Percentiles rank a stretch among this genome's conserved stretches.
Conservation (phyloP, 2,329 filamentous ascomycete genomes). For the Sporothrix inflata region DNA sequence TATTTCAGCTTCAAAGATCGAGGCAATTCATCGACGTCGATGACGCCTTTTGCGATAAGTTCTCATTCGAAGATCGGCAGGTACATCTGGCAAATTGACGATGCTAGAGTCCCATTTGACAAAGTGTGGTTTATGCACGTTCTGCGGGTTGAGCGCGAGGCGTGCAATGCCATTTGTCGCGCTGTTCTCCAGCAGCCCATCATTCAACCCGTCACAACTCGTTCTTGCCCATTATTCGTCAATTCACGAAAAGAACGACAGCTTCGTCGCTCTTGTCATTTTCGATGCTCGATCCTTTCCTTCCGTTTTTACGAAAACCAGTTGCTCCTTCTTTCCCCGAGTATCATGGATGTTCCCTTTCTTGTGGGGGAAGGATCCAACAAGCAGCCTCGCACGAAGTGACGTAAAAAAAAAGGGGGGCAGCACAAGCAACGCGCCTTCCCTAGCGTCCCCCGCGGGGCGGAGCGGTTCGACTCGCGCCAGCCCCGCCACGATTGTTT, state of each 20-base stretch:
- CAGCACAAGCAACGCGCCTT: not conserved
- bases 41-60: not conserved
- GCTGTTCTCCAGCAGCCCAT: not conserved
- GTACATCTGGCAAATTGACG: too few species aligned
- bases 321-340: not conserved
- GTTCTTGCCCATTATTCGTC: not conserved
- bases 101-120: too few species aligned
- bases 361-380: not conserved
- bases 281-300: not conserved
- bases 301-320: not conserved
- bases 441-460: not conserved
- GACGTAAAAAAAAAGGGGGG: not conserved
- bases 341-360: too few species aligned
- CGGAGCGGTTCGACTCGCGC: slow-evolving; percentile 6
- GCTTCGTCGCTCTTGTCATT: not conserved
- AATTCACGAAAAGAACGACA: not conserved
- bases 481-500: not conserved
- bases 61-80: not conserved
- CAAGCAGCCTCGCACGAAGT: not conserved
- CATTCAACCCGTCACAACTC: not conserved
- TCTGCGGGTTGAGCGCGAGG: not conserved
- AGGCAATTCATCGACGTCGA: not conserved
- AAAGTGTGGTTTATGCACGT: not conserved
- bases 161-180: too few species aligned
- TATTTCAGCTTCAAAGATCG: not conserved